Conservation (phyloP, 176 grass and related monocot species). For the Alloteropsis semialata region DNA sequence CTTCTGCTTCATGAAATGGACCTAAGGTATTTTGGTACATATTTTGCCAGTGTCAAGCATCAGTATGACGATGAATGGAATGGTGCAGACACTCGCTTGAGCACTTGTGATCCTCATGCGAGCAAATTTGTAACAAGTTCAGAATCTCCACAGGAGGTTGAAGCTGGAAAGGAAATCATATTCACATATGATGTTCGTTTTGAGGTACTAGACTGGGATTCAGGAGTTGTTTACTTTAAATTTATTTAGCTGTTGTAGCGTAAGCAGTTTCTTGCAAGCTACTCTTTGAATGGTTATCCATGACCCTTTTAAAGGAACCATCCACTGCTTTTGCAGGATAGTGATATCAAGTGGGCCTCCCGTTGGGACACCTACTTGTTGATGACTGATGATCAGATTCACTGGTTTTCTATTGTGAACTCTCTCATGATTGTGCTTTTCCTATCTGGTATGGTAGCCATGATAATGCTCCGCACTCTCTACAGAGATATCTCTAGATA, state of each 20-base stretch:
- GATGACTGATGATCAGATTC: conserved; percentile 72
- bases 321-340: conserved; percentile 42
- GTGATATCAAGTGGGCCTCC: conserved; percentile 68
- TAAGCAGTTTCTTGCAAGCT: conserved; percentile 6
- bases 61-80: conserved; percentile 51
- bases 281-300: conserved; percentile 18
- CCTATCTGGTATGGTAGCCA: conserved; percentile 74
- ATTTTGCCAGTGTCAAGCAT: conserved; percentile 47
- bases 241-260: neutral
- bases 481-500: conserved; percentile 67
- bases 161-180: conserved; percentile 50
- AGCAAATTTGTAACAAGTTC: conserved; percentile 35
- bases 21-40: conserved; percentile 26
- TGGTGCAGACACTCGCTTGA: conserved; percentile 49
- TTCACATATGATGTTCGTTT: conserved; percentile 67
- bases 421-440: conserved; percentile 70
- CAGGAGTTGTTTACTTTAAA: neutral
- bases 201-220: conserved; percentile 35
- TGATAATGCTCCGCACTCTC: conserved; percentile 75
- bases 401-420: conserved; percentile 77
- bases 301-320: conserved; percentile 3
- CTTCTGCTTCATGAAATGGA: neutral
- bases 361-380: conserved; percentile 74
- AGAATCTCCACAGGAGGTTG: conserved; percentile 52
- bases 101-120: conserved; percentile 60